Percentiles rank a stretch among this genome's conserved stretches.
Evolutionary conservation across 2,329 filamentous ascomycete species (phyloP).

Genomic region (Monosporascus sp.): DNA sequence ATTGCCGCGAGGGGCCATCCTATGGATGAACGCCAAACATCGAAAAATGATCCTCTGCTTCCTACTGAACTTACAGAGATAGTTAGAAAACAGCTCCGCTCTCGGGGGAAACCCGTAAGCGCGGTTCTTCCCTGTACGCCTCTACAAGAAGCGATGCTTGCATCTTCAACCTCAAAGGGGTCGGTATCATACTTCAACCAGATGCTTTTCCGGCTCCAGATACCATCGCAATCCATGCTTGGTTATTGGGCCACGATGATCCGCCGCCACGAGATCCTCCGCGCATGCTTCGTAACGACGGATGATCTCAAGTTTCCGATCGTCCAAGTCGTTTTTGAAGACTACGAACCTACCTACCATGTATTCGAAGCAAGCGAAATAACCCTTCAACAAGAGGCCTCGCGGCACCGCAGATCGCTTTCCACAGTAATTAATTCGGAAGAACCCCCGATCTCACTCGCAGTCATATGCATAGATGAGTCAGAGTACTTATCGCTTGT

Average conservation of each 20-base stretch:
- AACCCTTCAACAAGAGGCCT: constrained; percentile 14
- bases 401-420: constrained; percentile 34
- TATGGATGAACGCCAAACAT: neutral
- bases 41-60: constrained; percentile 9
- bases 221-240: constrained; percentile 45
- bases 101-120: constrained; percentile 34
- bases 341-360: constrained; percentile 38
- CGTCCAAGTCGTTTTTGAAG: constrained; percentile 63
- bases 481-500: constrained; percentile 41
- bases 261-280: constrained; percentile 66
- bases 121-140: constrained; percentile 76
- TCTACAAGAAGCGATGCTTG: constrained; percentile 83
- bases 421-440: constrained; percentile 38
- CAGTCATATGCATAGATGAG: constrained; percentile 27
- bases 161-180: constrained; percentile 35
- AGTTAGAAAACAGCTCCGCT: constrained; percentile 28
- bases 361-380: constrained; percentile 19
- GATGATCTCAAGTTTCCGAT: constrained; percentile 56
- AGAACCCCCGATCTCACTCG: constrained; percentile 41
- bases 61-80: constrained; percentile 21
- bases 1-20: constrained; percentile 10
- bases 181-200: constrained; percentile 65
- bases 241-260: constrained; percentile 59
- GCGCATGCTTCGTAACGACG: constrained; percentile 70
- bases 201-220: constrained; percentile 56